Evolutionary conservation across 441 rosid genomes (phyloP).

Genomic region (Viola pubescens): DNA sequence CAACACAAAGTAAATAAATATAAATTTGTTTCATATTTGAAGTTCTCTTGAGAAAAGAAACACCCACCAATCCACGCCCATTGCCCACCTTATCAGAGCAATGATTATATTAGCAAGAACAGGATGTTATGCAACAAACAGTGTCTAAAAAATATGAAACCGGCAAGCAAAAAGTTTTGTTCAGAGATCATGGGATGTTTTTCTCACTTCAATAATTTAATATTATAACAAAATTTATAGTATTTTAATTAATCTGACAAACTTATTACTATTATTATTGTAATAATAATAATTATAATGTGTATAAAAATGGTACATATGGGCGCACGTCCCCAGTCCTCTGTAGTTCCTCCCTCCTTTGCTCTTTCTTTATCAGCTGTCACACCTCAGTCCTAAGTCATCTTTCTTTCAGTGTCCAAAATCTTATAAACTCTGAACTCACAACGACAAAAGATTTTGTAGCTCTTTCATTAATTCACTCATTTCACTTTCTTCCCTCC

Average conservation of each 20-base stretch:
- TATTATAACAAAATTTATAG: neutral
- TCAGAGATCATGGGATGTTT: constrained; percentile 24
- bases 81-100: too few relatives aligned
- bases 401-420: constrained; percentile 10
- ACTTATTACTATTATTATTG: neutral
- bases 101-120: too few relatives aligned
- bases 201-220: constrained; percentile 22
- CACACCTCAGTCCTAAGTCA: neutral
- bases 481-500: neutral
- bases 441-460: constrained; percentile 21
- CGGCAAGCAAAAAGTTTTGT: constrained; percentile 22
- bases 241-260: neutral
- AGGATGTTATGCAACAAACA: too few relatives aligned
- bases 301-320: neutral
- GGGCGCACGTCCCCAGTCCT: neutral
- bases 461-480: neutral
- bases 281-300: neutral
- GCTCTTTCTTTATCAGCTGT: constrained; percentile 5
- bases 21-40: neutral
- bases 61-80: too few relatives aligned
- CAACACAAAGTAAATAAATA: too few relatives aligned
- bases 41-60: neutral
- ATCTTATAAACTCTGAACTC: constrained; percentile 16
- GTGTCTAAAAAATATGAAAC: constrained; percentile 8
- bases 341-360: neutral